phyloP scores from a whole-genome alignment of 2,329 filamentous ascomycete species.

The Pseudocercospora ulei region DNA sequence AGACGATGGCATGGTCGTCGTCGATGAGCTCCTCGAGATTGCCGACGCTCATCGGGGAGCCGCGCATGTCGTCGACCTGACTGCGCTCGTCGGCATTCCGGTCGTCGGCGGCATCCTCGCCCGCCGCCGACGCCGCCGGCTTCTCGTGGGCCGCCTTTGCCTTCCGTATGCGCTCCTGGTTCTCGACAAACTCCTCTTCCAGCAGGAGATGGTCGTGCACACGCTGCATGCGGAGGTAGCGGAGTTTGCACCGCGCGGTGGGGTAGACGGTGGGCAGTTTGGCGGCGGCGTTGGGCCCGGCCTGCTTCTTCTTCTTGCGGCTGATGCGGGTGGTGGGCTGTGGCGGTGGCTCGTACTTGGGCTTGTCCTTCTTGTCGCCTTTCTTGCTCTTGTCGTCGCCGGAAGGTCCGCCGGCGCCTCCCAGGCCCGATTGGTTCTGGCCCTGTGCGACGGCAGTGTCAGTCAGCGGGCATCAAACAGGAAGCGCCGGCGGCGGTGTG shows the following conservation, averaged over 20 bases:
- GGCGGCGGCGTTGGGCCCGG: constrained; percentile 83
- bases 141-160: constrained; percentile 70
- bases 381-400: constrained; percentile 76
- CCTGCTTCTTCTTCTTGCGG: constrained; percentile 95
- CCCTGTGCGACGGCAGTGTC: constrained; percentile 45
- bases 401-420: constrained; percentile 49
- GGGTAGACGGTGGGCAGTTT: constrained; percentile 93
- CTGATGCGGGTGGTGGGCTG: constrained; percentile 93
- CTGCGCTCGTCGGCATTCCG: constrained; percentile 88
- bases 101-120: constrained; percentile 68
- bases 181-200: constrained; percentile 98
- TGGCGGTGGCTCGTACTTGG: constrained; percentile 98
- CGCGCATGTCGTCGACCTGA: constrained; percentile 95
- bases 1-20: constrained; percentile 52
- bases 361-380: constrained; percentile 86
- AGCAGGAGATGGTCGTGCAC: constrained; percentile 95
- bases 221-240: constrained; percentile 94
- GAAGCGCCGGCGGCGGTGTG: constrained; percentile 5
- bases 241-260: constrained; percentile 92
- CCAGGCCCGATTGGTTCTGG: constrained; percentile 80
- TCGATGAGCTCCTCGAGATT: constrained; percentile 5
- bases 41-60: constrained; percentile 52
- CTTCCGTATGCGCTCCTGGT: constrained; percentile 91
- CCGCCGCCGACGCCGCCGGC: constrained; percentile 48
- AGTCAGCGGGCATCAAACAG: constrained; percentile 5